Percentiles rank a stretch among this genome's conserved stretches.
Evolutionary conservation across 2,329 filamentous ascomycete genomes (phyloP).

Genomic region (Colletotrichum theobromicola): DNA sequence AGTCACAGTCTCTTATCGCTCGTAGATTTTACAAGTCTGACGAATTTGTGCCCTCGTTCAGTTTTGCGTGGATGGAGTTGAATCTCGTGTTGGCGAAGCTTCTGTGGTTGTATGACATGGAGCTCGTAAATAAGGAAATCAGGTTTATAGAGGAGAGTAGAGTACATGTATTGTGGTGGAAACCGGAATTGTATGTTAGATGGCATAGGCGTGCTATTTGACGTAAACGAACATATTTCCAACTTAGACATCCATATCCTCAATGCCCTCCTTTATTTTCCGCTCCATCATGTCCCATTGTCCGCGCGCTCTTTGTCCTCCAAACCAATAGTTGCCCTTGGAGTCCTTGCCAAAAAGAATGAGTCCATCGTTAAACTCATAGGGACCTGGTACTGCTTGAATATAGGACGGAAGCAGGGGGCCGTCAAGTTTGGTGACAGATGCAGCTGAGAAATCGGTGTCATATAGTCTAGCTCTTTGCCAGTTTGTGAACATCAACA

Average conservation of each 20-base stretch:
- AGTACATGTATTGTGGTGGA: neutral
- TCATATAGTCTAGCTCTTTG: conserved; percentile 31
- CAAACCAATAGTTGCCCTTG: conserved; percentile 35
- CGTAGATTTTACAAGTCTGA: neutral
- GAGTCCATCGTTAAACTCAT: conserved; percentile 23
- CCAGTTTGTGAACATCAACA: conserved; percentile 37
- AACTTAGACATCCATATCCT: neutral
- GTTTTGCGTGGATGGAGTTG: neutral
- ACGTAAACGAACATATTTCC: neutral
- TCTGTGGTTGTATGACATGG: neutral
- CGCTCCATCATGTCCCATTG: conserved; percentile 27
- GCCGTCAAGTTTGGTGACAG: neutral
- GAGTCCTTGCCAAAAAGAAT: conserved; percentile 34
- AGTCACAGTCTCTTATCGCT: neutral
- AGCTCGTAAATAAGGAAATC: neutral
- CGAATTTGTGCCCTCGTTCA: neutral
- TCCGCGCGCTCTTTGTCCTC: conserved; percentile 21
- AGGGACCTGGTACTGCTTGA: conserved; percentile 6
- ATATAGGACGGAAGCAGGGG: conserved; percentile 23
- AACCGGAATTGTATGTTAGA: neutral
- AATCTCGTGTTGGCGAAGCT: neutral
- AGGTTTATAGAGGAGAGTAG: neutral
- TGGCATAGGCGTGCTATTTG: neutral
- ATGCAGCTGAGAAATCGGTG: conserved; percentile 23
- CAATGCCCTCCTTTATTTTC: neutral